Evolutionary conservation across 352 stramenopile species (phyloP), one percentile per base, ranked within the genome.

Genomic region (Pythium aphanidermatum): DNA sequence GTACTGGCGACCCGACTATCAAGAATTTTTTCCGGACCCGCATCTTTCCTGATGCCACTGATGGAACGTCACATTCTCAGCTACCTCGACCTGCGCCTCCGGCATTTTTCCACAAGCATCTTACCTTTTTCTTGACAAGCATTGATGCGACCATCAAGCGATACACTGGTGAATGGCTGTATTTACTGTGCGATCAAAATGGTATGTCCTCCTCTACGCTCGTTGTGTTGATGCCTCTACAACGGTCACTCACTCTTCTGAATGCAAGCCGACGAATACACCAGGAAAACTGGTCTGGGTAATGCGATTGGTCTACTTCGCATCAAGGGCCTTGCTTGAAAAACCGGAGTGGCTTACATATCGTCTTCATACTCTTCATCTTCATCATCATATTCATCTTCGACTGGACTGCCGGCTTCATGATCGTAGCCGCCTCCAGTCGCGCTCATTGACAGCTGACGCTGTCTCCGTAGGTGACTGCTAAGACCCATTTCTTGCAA

Each of bases 401-500:
- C 53, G 5, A 34, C 46, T 10, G 33, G 46, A 31, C 54, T 62
- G 8, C 39, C 54, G 24, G 36, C 33, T 14, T 54, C 43, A 4
- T 41, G 51, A 14, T 60, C 51, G 31, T 49, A 52, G 17, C 34
- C 38, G 4, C 37, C 16, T 16, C 53, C 46, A 2, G 39, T 20
- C 1, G 60, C 71, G 16, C 65, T 60, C 48, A 76, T 65, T 2
- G 77, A 86, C 20, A 89, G 49, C 63, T 85, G 60, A 16, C 79
- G 70, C 50, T 88, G 79, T 33, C 75, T 71, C 17, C 74, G 79
- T 40, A 88, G 71, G 50, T 91, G 79, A 48, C 76, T 89, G 51
- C 66, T 91, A 45, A 91, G 76, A 2, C 79, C 79, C 79, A 91
- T 91, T 29, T 91, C 79, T 48, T 91, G 79, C 40, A 91, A 50